Conservation (phyloP, 78 protist genomes). For the Salpingoeca rosetta region DNA sequence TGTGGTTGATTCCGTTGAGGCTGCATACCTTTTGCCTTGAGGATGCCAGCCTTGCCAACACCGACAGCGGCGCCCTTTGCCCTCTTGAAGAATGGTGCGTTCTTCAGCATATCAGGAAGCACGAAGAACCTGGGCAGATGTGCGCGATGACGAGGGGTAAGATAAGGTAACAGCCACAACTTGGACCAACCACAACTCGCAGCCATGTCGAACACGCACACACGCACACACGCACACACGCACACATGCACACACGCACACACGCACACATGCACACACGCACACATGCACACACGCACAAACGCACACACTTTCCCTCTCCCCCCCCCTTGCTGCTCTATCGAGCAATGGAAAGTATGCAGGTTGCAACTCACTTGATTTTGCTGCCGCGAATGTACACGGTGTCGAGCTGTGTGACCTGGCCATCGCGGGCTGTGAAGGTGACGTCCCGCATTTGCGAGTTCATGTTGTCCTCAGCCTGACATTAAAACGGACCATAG, state of each 20-base stretch:
- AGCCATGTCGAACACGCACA: not conserved
- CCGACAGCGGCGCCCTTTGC: not conserved
- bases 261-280: too few relatives aligned
- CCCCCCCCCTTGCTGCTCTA: too few relatives aligned
- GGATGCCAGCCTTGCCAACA: not conserved
- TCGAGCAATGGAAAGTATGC: too few relatives aligned
- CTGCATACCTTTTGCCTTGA: not conserved
- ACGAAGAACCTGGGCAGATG: not conserved
- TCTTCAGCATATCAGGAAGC: slow-evolving; percentile 63
- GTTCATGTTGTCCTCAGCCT: slow-evolving; percentile 72
- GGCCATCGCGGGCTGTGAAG: slow-evolving; percentile 30
- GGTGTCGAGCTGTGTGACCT: slow-evolving; percentile 20
- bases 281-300: too few relatives aligned
- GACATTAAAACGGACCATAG: too few relatives aligned
- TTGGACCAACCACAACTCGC: slow-evolving; percentile 74
- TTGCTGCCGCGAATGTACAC: too few relatives aligned
- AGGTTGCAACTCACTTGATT: too few relatives aligned
- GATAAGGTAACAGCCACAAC: slow-evolving; percentile 68
- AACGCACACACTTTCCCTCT: too few relatives aligned
- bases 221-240: not conserved
- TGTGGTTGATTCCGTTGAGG: too few relatives aligned
- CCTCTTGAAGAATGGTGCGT: slow-evolving; percentile 66
- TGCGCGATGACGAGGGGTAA: not conserved
- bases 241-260: not conserved
- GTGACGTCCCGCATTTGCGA: slow-evolving; percentile 35